Base-by-base conservation (phyloP, 148 eudicot genomes). In the Euryodendron excelsum region DNA sequence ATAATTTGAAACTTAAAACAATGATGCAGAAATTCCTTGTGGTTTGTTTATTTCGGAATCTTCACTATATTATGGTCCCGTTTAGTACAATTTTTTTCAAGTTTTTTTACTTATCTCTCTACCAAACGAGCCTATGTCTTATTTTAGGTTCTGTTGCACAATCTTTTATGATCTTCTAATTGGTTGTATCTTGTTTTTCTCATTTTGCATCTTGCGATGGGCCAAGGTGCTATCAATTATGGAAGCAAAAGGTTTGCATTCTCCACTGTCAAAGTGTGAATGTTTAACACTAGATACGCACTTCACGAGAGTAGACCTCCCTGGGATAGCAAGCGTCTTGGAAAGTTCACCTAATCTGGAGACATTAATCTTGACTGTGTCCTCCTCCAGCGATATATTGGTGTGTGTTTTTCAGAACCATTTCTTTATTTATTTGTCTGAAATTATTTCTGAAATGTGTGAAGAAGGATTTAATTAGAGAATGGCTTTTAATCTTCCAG, bases 321-420 rank as follows among this genome's bases (percentile, higher is more conserved):
- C 72, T 34, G 72, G 47, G 2, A 67, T 67, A 21, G 50, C 47
- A 3, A 36, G 17, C 72, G 18, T 67, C 6, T 37, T 37, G 27
- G 47, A 25, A 67, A 67, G 48, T 67, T 67, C 72, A 1, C 48
- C 72, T 67, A 8, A 67, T 39, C 28, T 67, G 12, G 72, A 39
- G 72, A 67, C 47, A 21, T 60, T 60, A 67, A 25, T 36, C 71
- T 8, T 67, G 37, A 20, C n/a, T 6, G 2, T 37, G 30, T 0
- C 4, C 27, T 23, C 47, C 23, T 20, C 28, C 6, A 20, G n/a
- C n/a, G n/a, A n/a, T n/a, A 0, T 0, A 23, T 67, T 9, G 27
- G 33, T 31, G 14, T 30, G 63, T 59, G 33, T 0, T 15, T 61
- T 28, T 61, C 10, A 6, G 4, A 2, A 61, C 12, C 33, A 3